Conservation (phyloP, 257 asterid species). For the Fraxinus americana region DNA sequence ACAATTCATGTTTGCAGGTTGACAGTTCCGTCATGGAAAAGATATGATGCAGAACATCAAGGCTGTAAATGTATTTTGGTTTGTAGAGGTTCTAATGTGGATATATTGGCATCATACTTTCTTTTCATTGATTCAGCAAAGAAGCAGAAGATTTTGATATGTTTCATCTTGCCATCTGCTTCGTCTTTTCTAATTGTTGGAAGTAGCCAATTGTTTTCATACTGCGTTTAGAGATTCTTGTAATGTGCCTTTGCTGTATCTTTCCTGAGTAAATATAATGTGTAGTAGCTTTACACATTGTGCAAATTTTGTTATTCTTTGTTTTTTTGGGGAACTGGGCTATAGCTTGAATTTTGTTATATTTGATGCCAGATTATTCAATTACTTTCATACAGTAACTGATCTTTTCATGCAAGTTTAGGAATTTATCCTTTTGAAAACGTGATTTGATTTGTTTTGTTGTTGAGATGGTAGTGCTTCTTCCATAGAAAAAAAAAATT, state of each 20-base stretch:
- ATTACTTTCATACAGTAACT: too few relatives aligned
- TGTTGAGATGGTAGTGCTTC: too few relatives aligned
- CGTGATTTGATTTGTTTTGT: too few relatives aligned
- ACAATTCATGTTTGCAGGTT: conserved; percentile 45
- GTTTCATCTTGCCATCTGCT: conserved; percentile 29
- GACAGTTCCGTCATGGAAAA: conserved; percentile 32
- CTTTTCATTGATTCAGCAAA: conserved; percentile 17
- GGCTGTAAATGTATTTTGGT: conserved; percentile 21
- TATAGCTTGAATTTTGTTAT: not conserved
- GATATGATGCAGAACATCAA: conserved; percentile 26
- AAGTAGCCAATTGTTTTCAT: conserved; percentile 27
- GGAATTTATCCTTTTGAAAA: too few relatives aligned
- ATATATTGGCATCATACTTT: conserved; percentile 30
- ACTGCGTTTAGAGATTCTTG: not conserved
- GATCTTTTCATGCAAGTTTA: too few relatives aligned
- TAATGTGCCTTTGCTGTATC: not conserved
- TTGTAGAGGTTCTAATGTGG: conserved; percentile 31
- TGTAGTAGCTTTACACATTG: not conserved
- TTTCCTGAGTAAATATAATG: conserved; percentile 1
- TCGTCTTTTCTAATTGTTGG: conserved; percentile 32
- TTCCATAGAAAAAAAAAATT: too few relatives aligned
- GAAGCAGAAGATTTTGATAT: conserved; percentile 22
- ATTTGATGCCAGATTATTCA: not conserved
- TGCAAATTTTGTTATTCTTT: not conserved
- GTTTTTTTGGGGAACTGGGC: not conserved